Evolutionary conservation across 345 rosid species (phyloP).

Genomic region (Arabidopsis arenosa): DNA sequence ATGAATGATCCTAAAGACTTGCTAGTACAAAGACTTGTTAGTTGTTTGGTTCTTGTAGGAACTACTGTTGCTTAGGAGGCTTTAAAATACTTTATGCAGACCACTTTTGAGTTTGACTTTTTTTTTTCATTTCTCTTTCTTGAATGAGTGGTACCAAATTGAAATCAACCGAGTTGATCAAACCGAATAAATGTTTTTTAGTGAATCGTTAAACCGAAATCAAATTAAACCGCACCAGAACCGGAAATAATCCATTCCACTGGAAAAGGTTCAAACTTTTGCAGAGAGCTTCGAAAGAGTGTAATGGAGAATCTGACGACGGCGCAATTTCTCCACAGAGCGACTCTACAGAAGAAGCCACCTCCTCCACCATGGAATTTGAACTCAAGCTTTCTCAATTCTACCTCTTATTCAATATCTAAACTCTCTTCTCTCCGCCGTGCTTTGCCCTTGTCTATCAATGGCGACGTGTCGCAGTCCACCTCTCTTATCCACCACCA

Average conservation of each 20-base stretch:
- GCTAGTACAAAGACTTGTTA: constrained; percentile 24
- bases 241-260: neutral
- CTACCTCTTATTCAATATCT: constrained; percentile 12
- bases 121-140: neutral
- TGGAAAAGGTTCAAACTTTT: neutral
- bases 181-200: neutral
- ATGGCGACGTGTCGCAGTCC: constrained; percentile 40
- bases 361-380: constrained; percentile 35
- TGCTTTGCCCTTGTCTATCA: constrained; percentile 29
- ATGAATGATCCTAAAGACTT: constrained; percentile 11
- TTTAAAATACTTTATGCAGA: neutral
- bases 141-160: neutral
- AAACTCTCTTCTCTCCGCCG: constrained; percentile 26
- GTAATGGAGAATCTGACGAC: constrained; percentile 40
- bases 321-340: constrained; percentile 35
- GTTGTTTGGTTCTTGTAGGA: constrained; percentile 32
- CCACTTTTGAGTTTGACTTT: neutral
- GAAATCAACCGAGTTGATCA: neutral
- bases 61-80: neutral
- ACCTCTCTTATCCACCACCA: constrained; percentile 54
- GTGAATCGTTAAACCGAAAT: neutral
- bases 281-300: constrained; percentile 2
- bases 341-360: constrained; percentile 16
- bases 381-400: constrained; percentile 14
- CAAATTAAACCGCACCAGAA: neutral